Evolutionary conservation across 139 green algal species (phyloP), one percentile per base, ranked within the genome.

Genomic region (Edaphochlamys debaryana): DNA sequence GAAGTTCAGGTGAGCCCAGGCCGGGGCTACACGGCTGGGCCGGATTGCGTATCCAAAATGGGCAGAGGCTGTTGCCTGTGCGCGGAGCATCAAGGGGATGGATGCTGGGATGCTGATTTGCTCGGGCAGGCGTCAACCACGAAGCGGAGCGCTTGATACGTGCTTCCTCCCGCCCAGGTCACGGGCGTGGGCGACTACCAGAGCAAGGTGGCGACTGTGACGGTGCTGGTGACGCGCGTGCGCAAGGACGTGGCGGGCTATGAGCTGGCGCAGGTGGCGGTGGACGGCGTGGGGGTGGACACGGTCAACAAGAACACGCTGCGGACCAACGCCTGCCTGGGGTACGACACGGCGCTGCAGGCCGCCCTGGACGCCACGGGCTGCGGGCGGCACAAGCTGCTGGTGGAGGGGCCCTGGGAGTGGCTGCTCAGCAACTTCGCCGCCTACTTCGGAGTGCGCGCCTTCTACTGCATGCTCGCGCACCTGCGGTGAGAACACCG

Each of bases 391-490:
- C 48, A 66, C 9, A 79, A 79, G 38, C 74, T 92, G 75, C 54
- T 82, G 63, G 77, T 92, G 8, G 58, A 71, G 25, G 85, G 85
- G 22, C 56, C 87, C 34, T 92, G 88, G 88, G 72, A 80, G 7
- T 92, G 88, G 88, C 79, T 92, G 62, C 73, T 90, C 27, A 36
- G 48, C 8, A 60, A 70, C 20, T 92, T 90, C 80, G 85, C 88
- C 0, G 40, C 37, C 0, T 79, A 80, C 48, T 90, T 90, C 68
- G 82, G 85, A 50, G 88, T 92, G 54, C 82, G 85, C 36, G 37
- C 41, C 45, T 67, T 79, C 68, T 89, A 92, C 73, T 80, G 67
- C 37, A 63, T 86, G 23, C 80, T 92, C 71, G 80, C 78, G 1
- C 82, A 92, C 40, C 79, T 92, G 62, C 63, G 88, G 84, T 92